phyloP scores from a whole-genome alignment of 208 protist species.

The Endotrypanum monterogeii region DNA sequence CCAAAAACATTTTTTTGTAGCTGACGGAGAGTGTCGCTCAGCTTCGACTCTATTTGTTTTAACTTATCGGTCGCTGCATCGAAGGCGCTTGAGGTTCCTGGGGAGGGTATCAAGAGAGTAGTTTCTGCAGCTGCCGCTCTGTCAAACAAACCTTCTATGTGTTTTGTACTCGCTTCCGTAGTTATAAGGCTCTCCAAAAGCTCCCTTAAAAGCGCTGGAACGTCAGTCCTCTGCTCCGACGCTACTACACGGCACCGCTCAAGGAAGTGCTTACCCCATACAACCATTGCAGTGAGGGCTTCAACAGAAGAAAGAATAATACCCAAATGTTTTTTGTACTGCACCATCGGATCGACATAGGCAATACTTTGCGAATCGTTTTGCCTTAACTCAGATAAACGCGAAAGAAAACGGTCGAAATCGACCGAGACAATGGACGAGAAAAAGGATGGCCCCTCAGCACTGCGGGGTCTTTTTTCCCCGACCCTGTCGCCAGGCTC shows the following conservation, averaged over 20 bases:
- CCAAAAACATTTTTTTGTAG: slow-evolving; percentile 55
- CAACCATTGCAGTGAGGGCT: slow-evolving; percentile 63
- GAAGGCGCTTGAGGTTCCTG: slow-evolving; percentile 58
- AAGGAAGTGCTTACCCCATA: slow-evolving; percentile 49
- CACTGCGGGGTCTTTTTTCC: slow-evolving; percentile 33
- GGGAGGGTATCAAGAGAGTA: slow-evolving; percentile 67
- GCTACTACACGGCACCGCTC: slow-evolving; percentile 19
- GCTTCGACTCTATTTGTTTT: slow-evolving; percentile 42
- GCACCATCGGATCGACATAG: slow-evolving; percentile 85
- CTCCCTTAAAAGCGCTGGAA: slow-evolving; percentile 66
- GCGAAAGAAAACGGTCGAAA: slow-evolving; percentile 85
- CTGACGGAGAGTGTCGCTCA: slow-evolving; percentile 49
- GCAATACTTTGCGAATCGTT: slow-evolving; percentile 53
- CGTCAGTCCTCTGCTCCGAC: neutral
- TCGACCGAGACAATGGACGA: slow-evolving; percentile 46
- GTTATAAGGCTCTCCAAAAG: slow-evolving; percentile 45
- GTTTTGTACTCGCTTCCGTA: slow-evolving; percentile 36
- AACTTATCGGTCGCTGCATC: slow-evolving; percentile 53
- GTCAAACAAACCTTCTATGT: slow-evolving; percentile 77
- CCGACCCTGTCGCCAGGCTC: slow-evolving; percentile 16
- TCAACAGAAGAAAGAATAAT: slow-evolving; percentile 73
- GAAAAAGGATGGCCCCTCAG: slow-evolving; percentile 13
- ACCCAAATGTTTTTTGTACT: slow-evolving; percentile 81
- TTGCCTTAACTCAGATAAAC: slow-evolving; percentile 70
- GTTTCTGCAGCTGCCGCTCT: slow-evolving; percentile 37